Percentiles rank a stretch among this genome's conserved stretches.
Evolutionary conservation across 139 green algal species (phyloP).

Genomic region (Axilococcus clingmanii): DNA sequence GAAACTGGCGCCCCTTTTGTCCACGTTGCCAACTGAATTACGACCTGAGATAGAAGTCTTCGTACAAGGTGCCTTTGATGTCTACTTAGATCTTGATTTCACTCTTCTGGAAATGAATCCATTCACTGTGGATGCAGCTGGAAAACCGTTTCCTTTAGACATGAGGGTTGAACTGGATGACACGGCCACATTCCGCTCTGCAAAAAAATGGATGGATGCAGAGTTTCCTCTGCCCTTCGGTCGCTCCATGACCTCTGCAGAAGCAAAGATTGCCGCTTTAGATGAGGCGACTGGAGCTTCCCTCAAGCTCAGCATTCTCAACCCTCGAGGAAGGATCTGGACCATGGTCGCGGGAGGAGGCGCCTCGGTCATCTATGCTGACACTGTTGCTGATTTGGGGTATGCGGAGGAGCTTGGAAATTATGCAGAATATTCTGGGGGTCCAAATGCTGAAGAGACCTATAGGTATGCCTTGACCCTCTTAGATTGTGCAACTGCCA

Average conservation of each 20-base stretch:
- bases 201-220: slow-evolving; percentile 50
- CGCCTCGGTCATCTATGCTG: slow-evolving; percentile 83
- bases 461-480: slow-evolving; percentile 45
- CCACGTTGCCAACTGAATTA: slow-evolving; percentile 57
- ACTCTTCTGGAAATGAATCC: slow-evolving; percentile 94
- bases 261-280: slow-evolving; percentile 43
- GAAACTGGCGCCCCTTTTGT: slow-evolving; percentile 57
- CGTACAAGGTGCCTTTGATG: slow-evolving; percentile 25
- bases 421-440: slow-evolving; percentile 88
- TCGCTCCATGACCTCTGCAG: slow-evolving; percentile 55
- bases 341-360: slow-evolving; percentile 89
- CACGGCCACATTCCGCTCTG: slow-evolving; percentile 68
- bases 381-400: slow-evolving; percentile 82
- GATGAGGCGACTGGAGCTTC: slow-evolving; percentile 73
- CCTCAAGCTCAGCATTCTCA: slow-evolving; percentile 89
- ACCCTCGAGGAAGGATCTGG: slow-evolving; percentile 81
- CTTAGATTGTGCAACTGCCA: slow-evolving; percentile 51
- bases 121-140: slow-evolving; percentile 66
- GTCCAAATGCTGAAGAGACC: slow-evolving; percentile 60
- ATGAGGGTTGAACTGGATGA: slow-evolving; percentile 82
- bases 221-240: slow-evolving; percentile 90
- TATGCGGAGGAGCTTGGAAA: slow-evolving; percentile 76
- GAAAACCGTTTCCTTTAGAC: slow-evolving; percentile 60
- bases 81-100: slow-evolving; percentile 66
- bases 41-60: slow-evolving; percentile 57